Conservation (phyloP, 371 early-diverging fungal genomes). For the Apophysomyces variabilis region DNA sequence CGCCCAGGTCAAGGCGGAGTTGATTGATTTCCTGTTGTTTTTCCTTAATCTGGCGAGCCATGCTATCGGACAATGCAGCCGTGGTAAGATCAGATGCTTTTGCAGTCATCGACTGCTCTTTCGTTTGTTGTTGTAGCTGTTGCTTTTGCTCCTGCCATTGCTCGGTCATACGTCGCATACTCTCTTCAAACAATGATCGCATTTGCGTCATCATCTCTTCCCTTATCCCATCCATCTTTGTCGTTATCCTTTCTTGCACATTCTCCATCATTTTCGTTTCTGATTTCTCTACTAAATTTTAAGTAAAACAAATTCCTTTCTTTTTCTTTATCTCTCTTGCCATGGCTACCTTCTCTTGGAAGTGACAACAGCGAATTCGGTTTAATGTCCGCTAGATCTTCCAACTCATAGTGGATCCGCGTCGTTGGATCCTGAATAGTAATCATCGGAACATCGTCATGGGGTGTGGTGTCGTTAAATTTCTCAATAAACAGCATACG, state of each 20-base stretch:
- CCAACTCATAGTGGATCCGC: conserved; percentile 64
- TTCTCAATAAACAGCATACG: conserved; percentile 53
- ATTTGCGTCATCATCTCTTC: background rate
- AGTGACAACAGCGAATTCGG: conserved; percentile 49
- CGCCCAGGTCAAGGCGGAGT: conserved; percentile 53
- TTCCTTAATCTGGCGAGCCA: conserved; percentile 29
- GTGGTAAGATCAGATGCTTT: background rate
- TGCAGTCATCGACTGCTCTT: background rate
- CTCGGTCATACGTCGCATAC: background rate
- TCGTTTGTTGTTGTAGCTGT: background rate
- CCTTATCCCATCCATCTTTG: conserved; percentile 6
- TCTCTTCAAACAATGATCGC: conserved; percentile 1
- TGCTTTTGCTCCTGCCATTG: no score
- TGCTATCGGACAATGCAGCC: conserved; percentile 15
- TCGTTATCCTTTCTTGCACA: conserved; percentile 4
- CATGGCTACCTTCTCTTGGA: conserved; percentile 46
- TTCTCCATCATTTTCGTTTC: conserved; percentile 4
- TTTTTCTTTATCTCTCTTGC: background rate
- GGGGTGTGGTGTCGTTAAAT: conserved; percentile 34
- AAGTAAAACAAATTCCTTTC: background rate
- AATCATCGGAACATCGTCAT: conserved; percentile 28
- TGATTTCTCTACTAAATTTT: background rate
- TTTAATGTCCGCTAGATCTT: conserved; percentile 58
- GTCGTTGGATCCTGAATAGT: conserved; percentile 60
- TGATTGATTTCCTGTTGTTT: conserved; percentile 49